These are phyloP conservation scores for Vanrija humicola DNA, from an alignment of 1,284 basidiomycete species.

Conservation along the genomic window DNA sequence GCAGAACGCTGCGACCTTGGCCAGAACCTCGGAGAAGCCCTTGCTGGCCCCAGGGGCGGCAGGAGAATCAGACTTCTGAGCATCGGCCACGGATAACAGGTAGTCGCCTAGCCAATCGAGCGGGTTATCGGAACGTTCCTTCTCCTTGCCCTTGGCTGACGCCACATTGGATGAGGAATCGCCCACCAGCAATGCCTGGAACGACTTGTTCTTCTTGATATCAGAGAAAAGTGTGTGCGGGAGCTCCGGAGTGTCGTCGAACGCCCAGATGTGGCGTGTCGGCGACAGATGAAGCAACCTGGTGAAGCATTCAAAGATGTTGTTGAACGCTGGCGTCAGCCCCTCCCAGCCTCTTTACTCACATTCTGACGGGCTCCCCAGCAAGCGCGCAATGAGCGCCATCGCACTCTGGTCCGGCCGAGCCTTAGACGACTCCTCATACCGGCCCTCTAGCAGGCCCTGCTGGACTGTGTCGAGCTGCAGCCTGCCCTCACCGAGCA, in stretches of 20 bases:
- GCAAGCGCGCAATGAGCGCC: constrained; percentile 32
- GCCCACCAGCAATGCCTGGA: constrained; percentile 54
- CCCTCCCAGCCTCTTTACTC: constrained; percentile 52
- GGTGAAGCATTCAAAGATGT: constrained; percentile 55
- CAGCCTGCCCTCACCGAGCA: constrained; percentile 25
- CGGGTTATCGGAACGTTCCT: constrained; percentile 9
- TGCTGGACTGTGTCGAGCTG: constrained; percentile 25
- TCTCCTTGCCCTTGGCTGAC: constrained; percentile 24
- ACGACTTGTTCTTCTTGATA: constrained; percentile 72
- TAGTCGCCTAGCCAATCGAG: constrained; percentile 37
- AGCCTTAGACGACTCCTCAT: constrained; percentile 1
- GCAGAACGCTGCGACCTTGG: constrained; percentile 64
- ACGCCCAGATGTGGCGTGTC: constrained; percentile 63
- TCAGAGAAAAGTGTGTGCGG: constrained; percentile 72
- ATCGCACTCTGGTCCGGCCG: constrained; percentile 33
- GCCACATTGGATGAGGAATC: not conserved
- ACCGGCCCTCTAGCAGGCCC: constrained; percentile 30
- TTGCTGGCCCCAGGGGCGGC: constrained; percentile 25
- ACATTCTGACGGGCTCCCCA: constrained; percentile 58
- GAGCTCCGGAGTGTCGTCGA: constrained; percentile 53
- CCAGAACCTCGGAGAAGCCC: constrained; percentile 64
- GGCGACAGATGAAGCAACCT: constrained; percentile 55
- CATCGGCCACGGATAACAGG: constrained; percentile 34
- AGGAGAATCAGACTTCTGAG: constrained; percentile 40
- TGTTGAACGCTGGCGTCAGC: constrained; percentile 58